Evolutionary conservation across 2,329 filamentous ascomycete genomes (phyloP).

Genomic region (Dryadomyces sulphureus): DNA sequence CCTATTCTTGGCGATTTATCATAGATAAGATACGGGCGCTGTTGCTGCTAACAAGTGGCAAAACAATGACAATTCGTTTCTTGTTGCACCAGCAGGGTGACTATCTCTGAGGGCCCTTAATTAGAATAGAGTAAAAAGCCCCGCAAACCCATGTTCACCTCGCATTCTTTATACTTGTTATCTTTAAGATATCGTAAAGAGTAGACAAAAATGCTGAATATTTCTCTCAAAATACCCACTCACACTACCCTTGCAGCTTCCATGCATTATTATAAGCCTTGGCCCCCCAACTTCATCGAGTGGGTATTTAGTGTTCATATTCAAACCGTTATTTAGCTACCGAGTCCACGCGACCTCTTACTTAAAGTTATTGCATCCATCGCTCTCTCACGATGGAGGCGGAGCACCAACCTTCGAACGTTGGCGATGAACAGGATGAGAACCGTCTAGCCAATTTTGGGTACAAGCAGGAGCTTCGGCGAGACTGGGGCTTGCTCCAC

Average conservation of each 20-base stretch:
- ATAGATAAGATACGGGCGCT: background rate
- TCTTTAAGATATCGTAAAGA: no score
- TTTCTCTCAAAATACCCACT: background rate
- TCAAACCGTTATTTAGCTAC: background rate
- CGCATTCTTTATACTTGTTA: background rate
- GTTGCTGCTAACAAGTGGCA: background rate
- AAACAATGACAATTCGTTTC: background rate
- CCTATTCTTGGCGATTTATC: background rate
- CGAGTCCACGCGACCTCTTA: no score
- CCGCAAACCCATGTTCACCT: background rate
- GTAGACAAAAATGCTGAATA: background rate
- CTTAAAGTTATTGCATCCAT: background rate
- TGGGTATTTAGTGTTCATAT: background rate
- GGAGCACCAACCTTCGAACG: conserved; percentile 15
- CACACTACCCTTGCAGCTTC: background rate
- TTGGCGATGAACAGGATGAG: conserved; percentile 26
- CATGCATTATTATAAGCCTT: background rate
- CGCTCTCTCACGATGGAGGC: conserved; percentile 4
- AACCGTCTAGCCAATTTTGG: conserved; percentile 38
- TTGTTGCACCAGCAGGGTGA: no score
- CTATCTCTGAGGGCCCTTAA: no score
- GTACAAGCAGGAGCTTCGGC: conserved; percentile 42
- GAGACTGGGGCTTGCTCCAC: conserved; percentile 42
- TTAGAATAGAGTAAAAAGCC: background rate
- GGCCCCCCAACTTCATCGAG: background rate